phyloP scores from a whole-genome alignment of 1,139 yeast genomes.

The Meyerozyma athensensis region DNA sequence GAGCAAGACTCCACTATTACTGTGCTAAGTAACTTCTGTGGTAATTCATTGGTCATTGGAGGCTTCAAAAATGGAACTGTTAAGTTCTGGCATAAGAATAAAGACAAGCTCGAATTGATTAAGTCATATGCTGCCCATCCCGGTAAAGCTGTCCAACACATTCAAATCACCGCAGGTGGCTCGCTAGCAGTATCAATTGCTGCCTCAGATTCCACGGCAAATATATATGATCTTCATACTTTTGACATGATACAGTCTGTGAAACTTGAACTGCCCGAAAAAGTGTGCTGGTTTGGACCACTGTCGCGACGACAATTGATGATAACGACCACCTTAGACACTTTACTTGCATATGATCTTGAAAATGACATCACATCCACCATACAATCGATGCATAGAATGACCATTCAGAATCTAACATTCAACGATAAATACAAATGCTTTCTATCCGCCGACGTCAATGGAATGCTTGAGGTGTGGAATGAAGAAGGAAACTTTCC shows the following conservation, averaged over 20 bases:
- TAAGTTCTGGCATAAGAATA: constrained; percentile 34
- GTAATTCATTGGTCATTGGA: constrained; percentile 19
- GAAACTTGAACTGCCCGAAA: constrained; percentile 19
- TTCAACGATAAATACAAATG: constrained; percentile 27
- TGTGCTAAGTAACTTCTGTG: not conserved
- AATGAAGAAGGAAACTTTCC: constrained; percentile 11
- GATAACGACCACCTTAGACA: not conserved
- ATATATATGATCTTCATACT: constrained; percentile 36
- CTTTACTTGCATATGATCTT: no score
- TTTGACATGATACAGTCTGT: constrained; percentile 39
- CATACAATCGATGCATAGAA: constrained; percentile 22
- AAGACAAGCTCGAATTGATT: constrained; percentile 25
- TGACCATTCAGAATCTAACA: constrained; percentile 21
- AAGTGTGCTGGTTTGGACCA: not conserved
- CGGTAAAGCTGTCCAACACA: constrained; percentile 10
- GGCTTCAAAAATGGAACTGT: constrained; percentile 37
- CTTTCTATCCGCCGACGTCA: constrained; percentile 32
- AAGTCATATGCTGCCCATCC: constrained; percentile 33
- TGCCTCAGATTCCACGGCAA: constrained; percentile 20
- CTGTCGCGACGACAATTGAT: not conserved
- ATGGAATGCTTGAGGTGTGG: constrained; percentile 48
- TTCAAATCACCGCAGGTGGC: constrained; percentile 15
- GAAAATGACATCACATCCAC: constrained; percentile 15
- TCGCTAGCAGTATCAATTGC: constrained; percentile 27
- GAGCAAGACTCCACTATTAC: not conserved